Evolutionary conservation across 2,329 filamentous ascomycete genomes (phyloP).

Genomic region (Microcyclospora tardicrescens): DNA sequence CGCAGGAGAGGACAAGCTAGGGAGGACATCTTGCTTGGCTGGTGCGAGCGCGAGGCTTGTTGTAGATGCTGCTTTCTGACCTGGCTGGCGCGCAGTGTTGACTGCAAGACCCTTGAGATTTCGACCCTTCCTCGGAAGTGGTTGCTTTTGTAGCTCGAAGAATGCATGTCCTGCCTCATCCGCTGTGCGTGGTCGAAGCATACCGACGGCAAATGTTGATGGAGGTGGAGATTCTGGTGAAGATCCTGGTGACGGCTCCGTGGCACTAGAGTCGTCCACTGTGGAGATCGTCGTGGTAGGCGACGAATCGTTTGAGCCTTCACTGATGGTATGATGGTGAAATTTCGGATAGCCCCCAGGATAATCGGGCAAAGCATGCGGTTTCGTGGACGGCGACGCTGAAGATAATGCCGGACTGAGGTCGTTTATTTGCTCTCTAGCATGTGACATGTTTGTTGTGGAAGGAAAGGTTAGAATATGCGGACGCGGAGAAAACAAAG

Average conservation of each 20-base stretch:
- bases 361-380: conserved; percentile 10
- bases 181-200: conserved; percentile 34
- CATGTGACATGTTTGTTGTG: conserved; percentile 14
- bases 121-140: conserved; percentile 50
- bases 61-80: conserved; percentile 34
- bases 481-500: conserved; percentile 8
- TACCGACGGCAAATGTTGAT: conserved; percentile 51
- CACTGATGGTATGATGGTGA: conserved; percentile 63
- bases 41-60: conserved; percentile 40
- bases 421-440: conserved; percentile 13
- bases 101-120: conserved; percentile 79
- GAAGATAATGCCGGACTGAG: conserved; percentile 6
- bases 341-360: conserved; percentile 15
- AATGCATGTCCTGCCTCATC: conserved; percentile 41
- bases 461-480: conserved; percentile 7
- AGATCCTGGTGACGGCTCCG: conserved; percentile 80
- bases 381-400: conserved; percentile 2
- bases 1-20: conserved; percentile 58
- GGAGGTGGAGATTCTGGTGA: conserved; percentile 79
- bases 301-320: conserved; percentile 85
- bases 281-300: conserved; percentile 90
- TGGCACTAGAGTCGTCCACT: conserved; percentile 78
- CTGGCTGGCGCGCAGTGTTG: conserved; percentile 44
- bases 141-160: conserved; percentile 36
- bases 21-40: conserved; percentile 36